Evolutionary conservation across 768 basidiomycete species (phyloP), one percentile per base, ranked within the genome.

Genomic region (Phanerodontia chrysosporium): DNA sequence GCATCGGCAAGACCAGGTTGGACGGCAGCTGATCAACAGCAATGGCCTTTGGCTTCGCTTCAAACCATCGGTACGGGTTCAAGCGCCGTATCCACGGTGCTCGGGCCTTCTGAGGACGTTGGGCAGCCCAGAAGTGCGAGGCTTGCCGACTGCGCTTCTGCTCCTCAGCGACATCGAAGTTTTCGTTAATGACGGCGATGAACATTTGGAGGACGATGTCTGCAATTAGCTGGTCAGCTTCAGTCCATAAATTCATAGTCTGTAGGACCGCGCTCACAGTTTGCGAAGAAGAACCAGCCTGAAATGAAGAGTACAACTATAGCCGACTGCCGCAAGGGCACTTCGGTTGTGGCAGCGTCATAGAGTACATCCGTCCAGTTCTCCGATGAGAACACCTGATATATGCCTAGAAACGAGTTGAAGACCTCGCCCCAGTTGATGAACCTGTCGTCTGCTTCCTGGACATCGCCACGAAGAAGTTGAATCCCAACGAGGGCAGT

Each of bases 131-230:
- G 68, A 85, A 89, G 49, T 84, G 80, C 6, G 84, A 83, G 5
- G 88, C 85, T 72, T 97, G 96, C 62, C 88, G 81, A 16, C 82
- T 81, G 54, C 87, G 84, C 76, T 98, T 98, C 27, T 85, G 81
- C 68, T 95, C 92, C 67, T 98, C 96, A 0, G 93, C 93, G 5
- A 97, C 85, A 24, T 87, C 80, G 66, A 98, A 98, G 72, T 95
- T 96, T 77, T 95, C 94, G 67, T 95, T 92, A 78, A 97, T 94
- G 46, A 96, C 94, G 32, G 96, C 96, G 66, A 98, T 92, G 76
- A 98, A 97, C 87, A 98, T 89, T 69, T 96, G 94, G 51, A 96
- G 71, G 9, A 96, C 80, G 66, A 96, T 92, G 77, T 93, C 95
- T 95, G 52, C 14, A 55, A 54, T 6, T 44, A 8, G 13, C 12